phyloP scores from a whole-genome alignment of 768 basidiomycete species.

The Collybia nuda region DNA sequence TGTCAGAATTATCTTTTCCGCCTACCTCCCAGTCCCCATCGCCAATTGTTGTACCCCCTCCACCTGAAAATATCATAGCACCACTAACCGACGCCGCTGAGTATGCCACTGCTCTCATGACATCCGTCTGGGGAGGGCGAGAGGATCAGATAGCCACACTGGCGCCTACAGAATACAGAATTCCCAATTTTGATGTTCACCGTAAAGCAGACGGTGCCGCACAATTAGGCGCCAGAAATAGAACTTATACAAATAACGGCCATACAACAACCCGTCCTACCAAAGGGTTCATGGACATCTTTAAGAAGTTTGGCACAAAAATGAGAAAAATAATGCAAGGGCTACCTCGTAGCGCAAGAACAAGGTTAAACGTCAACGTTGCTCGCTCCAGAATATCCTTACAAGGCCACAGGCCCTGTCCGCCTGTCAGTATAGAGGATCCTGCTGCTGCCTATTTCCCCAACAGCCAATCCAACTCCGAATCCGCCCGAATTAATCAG shows the following conservation, averaged over 20 bases:
- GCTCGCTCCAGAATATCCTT: background rate
- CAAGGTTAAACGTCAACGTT: conserved; percentile 9
- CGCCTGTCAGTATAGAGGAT: too few relatives aligned
- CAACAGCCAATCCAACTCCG: background rate
- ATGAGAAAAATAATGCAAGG: conserved; percentile 23
- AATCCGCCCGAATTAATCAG: background rate
- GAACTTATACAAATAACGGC: background rate
- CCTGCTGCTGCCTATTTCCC: background rate
- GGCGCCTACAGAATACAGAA: too few relatives aligned
- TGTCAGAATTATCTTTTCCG: conserved; percentile 13
- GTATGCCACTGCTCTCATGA: conserved; percentile 32
- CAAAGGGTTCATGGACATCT: conserved; percentile 15
- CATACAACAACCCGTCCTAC: conserved; percentile 2
- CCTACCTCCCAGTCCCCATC: conserved; percentile 14
- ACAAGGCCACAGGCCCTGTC: too few relatives aligned
- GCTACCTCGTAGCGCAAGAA: conserved; percentile 6
- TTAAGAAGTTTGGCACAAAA: conserved; percentile 26
- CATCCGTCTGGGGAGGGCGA: conserved; percentile 27
- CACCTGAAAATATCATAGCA: background rate
- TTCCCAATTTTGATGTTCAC: too few relatives aligned
- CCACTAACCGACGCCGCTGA: conserved; percentile 24
- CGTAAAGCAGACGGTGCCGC: too few relatives aligned
- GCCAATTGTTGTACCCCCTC: background rate
- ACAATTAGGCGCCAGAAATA: too few relatives aligned
- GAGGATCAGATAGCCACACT: background rate